phyloP scores from a whole-genome alignment of 257 asterid species.

The Paulownia fortunei region DNA sequence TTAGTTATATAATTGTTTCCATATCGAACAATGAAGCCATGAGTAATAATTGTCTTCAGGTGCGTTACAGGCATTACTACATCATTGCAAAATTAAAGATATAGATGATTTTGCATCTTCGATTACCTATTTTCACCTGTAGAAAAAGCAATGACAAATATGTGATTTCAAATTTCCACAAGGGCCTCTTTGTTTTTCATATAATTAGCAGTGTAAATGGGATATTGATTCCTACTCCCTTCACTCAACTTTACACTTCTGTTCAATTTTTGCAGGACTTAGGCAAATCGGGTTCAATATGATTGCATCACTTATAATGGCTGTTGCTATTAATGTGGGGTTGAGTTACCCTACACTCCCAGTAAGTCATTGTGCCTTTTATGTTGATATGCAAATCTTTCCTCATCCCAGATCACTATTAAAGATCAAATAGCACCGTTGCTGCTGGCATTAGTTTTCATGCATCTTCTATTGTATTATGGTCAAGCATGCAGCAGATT shows the following conservation, averaged over 20 bases:
- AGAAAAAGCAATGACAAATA: not conserved
- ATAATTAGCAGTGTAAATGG: not conserved
- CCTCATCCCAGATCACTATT: not conserved
- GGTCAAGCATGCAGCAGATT: not conserved
- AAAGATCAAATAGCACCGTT: too few relatives aligned
- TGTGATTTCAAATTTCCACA: not conserved
- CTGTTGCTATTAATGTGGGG: slow-evolving; percentile 52
- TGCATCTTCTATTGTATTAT: not conserved
- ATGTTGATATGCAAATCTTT: not conserved
- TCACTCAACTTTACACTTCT: too few relatives aligned
- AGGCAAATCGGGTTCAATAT: slow-evolving; percentile 80
- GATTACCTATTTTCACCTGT: not conserved
- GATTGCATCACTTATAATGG: slow-evolving; percentile 54
- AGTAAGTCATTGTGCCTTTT: slow-evolving; percentile 46
- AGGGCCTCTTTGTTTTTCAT: not conserved
- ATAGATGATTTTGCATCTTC: not conserved
- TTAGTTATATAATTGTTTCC: not conserved
- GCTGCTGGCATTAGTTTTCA: not conserved
- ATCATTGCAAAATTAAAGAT: not conserved
- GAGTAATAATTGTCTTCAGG: too few relatives aligned
- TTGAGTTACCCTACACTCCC: slow-evolving; percentile 83
- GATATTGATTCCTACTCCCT: not conserved
- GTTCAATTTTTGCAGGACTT: slow-evolving; percentile 45
- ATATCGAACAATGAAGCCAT: not conserved
- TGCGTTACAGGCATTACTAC: not conserved